phyloP scores from a whole-genome alignment of 1,284 basidiomycete genomes.

The Limonomyces culmigenus region DNA sequence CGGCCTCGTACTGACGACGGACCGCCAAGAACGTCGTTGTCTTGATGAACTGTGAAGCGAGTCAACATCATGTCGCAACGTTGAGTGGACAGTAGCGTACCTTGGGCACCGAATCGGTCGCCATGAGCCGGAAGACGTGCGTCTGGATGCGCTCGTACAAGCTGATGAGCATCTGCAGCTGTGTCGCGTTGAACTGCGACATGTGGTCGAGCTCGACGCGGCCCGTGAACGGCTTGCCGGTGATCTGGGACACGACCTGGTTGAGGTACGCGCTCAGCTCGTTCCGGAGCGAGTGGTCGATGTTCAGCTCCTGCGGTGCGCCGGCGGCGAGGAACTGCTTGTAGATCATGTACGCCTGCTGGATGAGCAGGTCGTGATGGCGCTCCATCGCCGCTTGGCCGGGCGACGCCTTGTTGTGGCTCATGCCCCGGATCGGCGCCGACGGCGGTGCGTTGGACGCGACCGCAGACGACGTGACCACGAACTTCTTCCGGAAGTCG shows the following conservation, averaged over 20 bases:
- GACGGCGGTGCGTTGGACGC: no score
- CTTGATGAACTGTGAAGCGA: constrained; percentile 54
- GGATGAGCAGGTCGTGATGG: constrained; percentile 90
- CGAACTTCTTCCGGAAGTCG: constrained; percentile 93
- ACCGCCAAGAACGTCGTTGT: constrained; percentile 62
- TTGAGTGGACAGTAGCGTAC: constrained; percentile 21
- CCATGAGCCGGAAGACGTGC: constrained; percentile 95
- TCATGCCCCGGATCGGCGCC: constrained; percentile 20
- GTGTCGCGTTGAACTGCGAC: constrained; percentile 74
- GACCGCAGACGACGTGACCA: constrained; percentile 83
- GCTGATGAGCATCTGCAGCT: constrained; percentile 85
- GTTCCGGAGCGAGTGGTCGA: constrained; percentile 90
- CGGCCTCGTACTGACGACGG: constrained; percentile 50
- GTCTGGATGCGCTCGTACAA: constrained; percentile 94
- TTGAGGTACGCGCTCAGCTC: constrained; percentile 89
- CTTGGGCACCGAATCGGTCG: constrained; percentile 94
- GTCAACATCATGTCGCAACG: constrained; percentile 2
- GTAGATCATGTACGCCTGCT: constrained; percentile 89
- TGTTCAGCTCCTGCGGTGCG: constrained; percentile 92
- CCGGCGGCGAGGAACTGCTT: constrained; percentile 92
- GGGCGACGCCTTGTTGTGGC: constrained; percentile 33
- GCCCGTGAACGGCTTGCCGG: constrained; percentile 62
- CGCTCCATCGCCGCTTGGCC: constrained; percentile 89
- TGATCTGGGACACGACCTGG: constrained; percentile 63
- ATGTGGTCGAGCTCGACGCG: constrained; percentile 68